phyloP scores from a whole-genome alignment of 805 yeast species.

The Priceomyces medius region DNA sequence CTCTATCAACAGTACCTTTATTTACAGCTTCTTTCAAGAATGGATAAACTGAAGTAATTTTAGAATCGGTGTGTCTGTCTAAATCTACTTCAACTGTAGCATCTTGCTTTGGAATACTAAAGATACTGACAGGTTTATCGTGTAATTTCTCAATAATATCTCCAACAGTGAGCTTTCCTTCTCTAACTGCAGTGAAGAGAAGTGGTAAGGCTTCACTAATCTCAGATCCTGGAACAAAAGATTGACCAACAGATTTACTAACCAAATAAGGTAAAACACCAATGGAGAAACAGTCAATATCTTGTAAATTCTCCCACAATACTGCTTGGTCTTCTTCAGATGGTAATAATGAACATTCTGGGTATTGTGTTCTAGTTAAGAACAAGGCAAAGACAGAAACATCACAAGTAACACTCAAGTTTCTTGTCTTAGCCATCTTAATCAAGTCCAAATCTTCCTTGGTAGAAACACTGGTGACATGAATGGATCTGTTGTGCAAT shows the following conservation, averaged over 20 bases:
- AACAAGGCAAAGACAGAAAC: conserved; percentile 79
- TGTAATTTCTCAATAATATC: conserved; percentile 75
- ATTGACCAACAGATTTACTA: conserved; percentile 62
- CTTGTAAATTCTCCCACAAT: conserved; percentile 71
- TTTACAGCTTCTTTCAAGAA: conserved; percentile 37
- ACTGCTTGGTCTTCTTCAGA: conserved; percentile 76
- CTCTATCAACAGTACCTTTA: conserved; percentile 87
- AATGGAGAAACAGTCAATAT: conserved; percentile 82
- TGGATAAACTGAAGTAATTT: conserved; percentile 26
- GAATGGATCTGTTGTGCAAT: conserved; percentile 78
- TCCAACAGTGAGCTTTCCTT: conserved; percentile 65
- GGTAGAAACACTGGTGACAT: conserved; percentile 81
- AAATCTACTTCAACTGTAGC: conserved; percentile 79
- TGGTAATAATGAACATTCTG: conserved; percentile 73
- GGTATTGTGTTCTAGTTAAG: conserved; percentile 68
- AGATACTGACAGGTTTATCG: conserved; percentile 77
- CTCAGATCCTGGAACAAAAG: conserved; percentile 71
- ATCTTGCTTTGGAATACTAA: conserved; percentile 79
- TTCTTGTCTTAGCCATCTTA: conserved; percentile 79
- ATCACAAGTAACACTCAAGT: conserved; percentile 84
- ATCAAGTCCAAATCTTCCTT: conserved; percentile 82
- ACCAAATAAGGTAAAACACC: conserved; percentile 76
- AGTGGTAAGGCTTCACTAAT: conserved; percentile 79
- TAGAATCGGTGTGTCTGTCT: conserved; percentile 59
- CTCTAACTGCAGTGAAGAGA: conserved; percentile 74